Conservation (phyloP, 345 rosid species). For the Lagerstroemia speciosa region DNA sequence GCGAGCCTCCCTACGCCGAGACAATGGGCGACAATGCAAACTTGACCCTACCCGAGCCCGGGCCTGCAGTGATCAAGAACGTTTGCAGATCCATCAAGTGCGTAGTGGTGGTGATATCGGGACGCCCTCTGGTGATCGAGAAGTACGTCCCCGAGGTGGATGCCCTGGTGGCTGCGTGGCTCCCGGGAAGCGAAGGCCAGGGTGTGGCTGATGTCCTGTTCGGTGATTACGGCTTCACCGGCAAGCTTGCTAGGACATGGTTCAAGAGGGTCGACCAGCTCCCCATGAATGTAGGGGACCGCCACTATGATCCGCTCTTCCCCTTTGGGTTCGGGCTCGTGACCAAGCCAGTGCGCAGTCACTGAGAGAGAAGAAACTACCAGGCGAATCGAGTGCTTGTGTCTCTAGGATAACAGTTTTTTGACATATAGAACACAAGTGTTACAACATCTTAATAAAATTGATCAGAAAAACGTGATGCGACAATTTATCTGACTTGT, state of each 20-base stretch:
- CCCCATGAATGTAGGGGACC: conserved; percentile 63
- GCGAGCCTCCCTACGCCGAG: conserved; percentile 78
- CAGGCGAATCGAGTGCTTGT: no score
- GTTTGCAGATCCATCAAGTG: conserved; percentile 62
- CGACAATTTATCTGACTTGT: no score
- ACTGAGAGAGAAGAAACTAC: neutral
- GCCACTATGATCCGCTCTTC: conserved; percentile 34
- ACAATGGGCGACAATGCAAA: conserved; percentile 56
- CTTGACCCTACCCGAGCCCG: conserved; percentile 59
- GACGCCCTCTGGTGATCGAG: conserved; percentile 70
- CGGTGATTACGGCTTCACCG: conserved; percentile 77
- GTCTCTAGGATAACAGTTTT: no score
- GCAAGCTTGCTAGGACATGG: conserved; percentile 79
- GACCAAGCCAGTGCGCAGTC: neutral
- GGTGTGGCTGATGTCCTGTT: conserved; percentile 71
- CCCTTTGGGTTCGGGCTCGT: conserved; percentile 29
- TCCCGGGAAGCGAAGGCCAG: conserved; percentile 89
- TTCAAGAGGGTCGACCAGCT: conserved; percentile 72
- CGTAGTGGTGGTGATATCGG: conserved; percentile 64
- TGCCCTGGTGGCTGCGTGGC: conserved; percentile 88
- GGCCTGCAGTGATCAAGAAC: conserved; percentile 46
- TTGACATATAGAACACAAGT: no score
- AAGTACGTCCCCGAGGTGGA: conserved; percentile 48
- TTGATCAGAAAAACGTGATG: no score
- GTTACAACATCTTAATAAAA: no score